A percentile compares a stretch with the other conserved stretches of the same genome.
These are phyloP conservation scores for Ottelia alismoides DNA, from an alignment of 106 monocot species.

Conservation along the genomic window DNA sequence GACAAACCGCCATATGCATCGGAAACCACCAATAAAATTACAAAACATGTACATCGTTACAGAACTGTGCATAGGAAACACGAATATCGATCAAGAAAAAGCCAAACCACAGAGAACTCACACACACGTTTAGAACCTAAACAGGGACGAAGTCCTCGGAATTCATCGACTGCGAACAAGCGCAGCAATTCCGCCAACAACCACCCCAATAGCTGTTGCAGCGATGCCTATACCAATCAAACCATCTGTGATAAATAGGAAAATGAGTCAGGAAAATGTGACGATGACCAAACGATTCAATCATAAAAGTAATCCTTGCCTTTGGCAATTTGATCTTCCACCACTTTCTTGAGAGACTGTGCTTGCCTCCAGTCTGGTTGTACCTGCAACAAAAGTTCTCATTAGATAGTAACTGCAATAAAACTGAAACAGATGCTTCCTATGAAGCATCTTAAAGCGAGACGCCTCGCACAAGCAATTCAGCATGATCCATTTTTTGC, in stretches of 20 bases:
- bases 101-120: too few species aligned
- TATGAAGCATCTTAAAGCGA: too few species aligned
- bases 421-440: too few species aligned
- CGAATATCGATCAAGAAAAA: too few species aligned
- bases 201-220: conserved; percentile 51
- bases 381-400: conserved; percentile 43
- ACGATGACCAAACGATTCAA: neutral
- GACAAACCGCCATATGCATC: too few species aligned
- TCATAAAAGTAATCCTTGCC: conserved; percentile 23
- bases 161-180: conserved; percentile 45
- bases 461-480: too few species aligned
- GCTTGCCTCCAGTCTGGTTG: conserved; percentile 88
- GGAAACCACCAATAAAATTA: too few species aligned
- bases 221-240: conserved; percentile 75
- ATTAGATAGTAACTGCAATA: too few species aligned
- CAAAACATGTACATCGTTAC: too few species aligned
- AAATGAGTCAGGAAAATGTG: neutral
- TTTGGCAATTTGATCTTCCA: conserved; percentile 71
- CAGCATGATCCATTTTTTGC: too few species aligned
- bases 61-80: too few species aligned
- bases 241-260: conserved; percentile 35
- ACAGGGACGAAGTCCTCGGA: neutral
- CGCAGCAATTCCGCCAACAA: conserved; percentile 59
- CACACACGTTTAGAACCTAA: too few species aligned
- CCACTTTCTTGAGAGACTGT: conserved; percentile 45